These are phyloP conservation scores for Selenicereus undatus DNA, from an alignment of 148 eudicot genomes.

Conservation along the genomic window DNA sequence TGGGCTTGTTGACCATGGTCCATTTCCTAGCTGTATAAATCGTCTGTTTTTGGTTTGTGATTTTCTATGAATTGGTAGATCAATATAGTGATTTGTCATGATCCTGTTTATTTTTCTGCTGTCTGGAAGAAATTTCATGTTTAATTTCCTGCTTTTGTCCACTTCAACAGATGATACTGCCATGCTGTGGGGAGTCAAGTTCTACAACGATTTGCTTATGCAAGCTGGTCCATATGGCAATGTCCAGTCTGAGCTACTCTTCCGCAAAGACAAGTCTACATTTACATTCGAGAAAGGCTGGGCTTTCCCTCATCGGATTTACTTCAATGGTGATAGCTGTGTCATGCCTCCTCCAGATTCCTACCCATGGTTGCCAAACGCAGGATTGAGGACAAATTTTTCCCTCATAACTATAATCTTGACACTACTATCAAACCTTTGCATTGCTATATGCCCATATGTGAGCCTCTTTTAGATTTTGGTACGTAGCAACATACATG, in stretches of 20 bases:
- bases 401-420: constrained; percentile 24
- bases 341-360: constrained; percentile 69
- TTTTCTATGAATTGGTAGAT: too few relatives aligned
- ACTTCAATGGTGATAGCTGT: constrained; percentile 72
- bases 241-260: constrained; percentile 53
- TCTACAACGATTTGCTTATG: constrained; percentile 59
- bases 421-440: constrained; percentile 26
- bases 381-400: constrained; percentile 23
- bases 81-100: not conserved
- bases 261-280: constrained; percentile 45
- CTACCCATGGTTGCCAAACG: constrained; percentile 56
- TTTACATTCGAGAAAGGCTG: constrained; percentile 62
- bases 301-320: constrained; percentile 63
- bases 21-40: too few relatives aligned
- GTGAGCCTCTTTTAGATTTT: constrained; percentile 13
- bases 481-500: constrained; percentile 3
- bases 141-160: not conserved
- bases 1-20: too few relatives aligned
- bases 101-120: not conserved
- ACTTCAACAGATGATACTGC: constrained; percentile 48
- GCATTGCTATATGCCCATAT: constrained; percentile 23
- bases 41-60: not conserved
- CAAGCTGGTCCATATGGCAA: constrained; percentile 55
- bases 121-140: not conserved
- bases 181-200: constrained; percentile 55